Base-by-base conservation (phyloP, 2,329 filamentous ascomycete genomes). In the Chaetomium strumarium region DNA sequence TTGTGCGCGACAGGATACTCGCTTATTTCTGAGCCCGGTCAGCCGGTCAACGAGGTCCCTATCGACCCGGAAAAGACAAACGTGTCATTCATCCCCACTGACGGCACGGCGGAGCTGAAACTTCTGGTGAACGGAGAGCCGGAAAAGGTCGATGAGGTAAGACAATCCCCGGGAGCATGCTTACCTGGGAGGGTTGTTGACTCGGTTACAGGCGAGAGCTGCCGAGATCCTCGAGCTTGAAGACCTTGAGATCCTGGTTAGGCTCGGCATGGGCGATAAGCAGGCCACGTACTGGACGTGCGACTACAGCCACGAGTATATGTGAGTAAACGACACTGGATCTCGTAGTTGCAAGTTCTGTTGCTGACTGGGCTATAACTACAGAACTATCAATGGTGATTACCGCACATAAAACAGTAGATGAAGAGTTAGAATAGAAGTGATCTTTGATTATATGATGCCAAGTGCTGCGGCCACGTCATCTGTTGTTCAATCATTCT, bases 1-100 rank as follows among this genome's bases (percentile, higher is more conserved):
- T 79, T 97, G 29, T 97, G 93, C 68, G 92, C 93, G 1, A 90
- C 91, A 5, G 93, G 93, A 3, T 97, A 97, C 67, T 76, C 82
- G 13, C 72, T 83, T 43, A 76, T 85, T 56, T 79, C 77, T 2
- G 79, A 81, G 59, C 81, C 79, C 0, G 80, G 78, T 1, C 69
- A 75, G 61, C 70, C 75, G n/a, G 67, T 74, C 37, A 79, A 76
- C 53, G 81, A 84, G 1, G 81, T 86, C 1, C 73, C 76, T 1
- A 80, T 93, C 48, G 71, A 80, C 0, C 85, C 86, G 1, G 79
- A 84, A 58, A 79, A 79, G 65, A 92, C 87, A 1, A 89, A 77
- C 60, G 88, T 93, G 20, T 88, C 85, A 7, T 92, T 93, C 66
- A 71, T 91, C 10, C 88, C 89, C 0, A 75, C 81, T 0, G 88